Evolutionary conservation across 192 early-diverging fungal genomes (phyloP).

Genomic region (Backusella tarrabulga): DNA sequence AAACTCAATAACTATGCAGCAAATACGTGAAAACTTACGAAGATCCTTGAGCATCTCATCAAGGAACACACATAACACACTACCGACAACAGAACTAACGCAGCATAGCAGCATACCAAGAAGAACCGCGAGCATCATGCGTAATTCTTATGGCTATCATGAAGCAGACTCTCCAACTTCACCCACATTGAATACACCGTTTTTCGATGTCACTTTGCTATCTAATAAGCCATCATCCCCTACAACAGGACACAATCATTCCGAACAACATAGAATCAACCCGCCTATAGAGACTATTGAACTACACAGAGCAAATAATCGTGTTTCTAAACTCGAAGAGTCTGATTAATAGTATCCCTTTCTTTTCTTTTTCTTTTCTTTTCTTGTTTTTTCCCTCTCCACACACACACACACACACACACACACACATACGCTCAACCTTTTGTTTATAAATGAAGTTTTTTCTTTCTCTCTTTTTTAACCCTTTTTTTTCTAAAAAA

Average conservation of each 20-base stretch:
- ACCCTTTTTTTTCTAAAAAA: neutral
- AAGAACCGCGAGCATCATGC: slow-evolving; percentile 20
- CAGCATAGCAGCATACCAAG: slow-evolving; percentile 14
- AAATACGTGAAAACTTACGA: slow-evolving; percentile 10
- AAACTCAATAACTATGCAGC: slow-evolving; percentile 13
- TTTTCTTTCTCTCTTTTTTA: neutral
- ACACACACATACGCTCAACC: neutral
- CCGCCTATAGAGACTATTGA: slow-evolving; percentile 12
- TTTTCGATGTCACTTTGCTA: slow-evolving; percentile 14
- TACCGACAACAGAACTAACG: slow-evolving; percentile 1
- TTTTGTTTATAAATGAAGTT: slow-evolving; percentile 1
- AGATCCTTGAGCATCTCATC: slow-evolving; percentile 10
- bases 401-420: too few species aligned
- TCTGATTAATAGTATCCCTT: neutral
- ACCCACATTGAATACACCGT: slow-evolving; percentile 15
- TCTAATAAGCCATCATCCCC: slow-evolving; percentile 2
- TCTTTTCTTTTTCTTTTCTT: neutral
- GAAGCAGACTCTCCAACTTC: slow-evolving; percentile 14
- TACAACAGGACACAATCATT: neutral
- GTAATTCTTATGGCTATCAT: slow-evolving; percentile 7
- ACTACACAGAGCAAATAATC: slow-evolving; percentile 17
- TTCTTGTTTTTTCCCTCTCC: too few species aligned
- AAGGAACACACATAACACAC: neutral
- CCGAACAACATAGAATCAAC: neutral
- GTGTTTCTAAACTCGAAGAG: slow-evolving; percentile 22